phyloP scores from a whole-genome alignment of 2,329 filamentous ascomycete species.

The Diaporthe helianthi region DNA sequence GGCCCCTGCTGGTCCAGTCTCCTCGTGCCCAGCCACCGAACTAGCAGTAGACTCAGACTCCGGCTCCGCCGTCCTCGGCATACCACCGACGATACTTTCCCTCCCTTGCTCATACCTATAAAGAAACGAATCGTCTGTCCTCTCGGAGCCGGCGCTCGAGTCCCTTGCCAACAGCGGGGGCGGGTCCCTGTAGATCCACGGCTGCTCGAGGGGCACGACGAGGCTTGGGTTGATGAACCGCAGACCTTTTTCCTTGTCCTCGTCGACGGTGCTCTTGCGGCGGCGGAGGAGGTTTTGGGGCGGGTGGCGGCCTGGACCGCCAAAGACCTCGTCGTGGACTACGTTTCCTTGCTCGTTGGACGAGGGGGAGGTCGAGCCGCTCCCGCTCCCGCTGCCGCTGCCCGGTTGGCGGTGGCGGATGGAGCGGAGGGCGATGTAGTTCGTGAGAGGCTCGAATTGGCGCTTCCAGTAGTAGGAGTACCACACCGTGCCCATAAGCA shows the following conservation, averaged over 20 bases:
- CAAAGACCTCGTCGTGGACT: conserved; percentile 47
- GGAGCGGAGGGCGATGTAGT: conserved; percentile 89
- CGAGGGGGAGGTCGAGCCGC: neutral
- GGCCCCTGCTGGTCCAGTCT: too few species aligned
- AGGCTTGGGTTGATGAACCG: conserved; percentile 81
- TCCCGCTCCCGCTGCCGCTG: conserved; percentile 43
- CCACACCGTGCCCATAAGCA: conserved; percentile 84
- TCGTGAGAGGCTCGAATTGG: conserved; percentile 87
- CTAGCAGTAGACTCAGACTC: neutral
- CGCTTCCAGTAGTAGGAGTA: conserved; percentile 82
- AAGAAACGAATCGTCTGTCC: conserved; percentile 6
- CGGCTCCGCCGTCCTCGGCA: neutral
- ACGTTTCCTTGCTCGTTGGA: conserved; percentile 29
- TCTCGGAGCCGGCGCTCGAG: conserved; percentile 31
- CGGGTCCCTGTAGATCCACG: conserved; percentile 71
- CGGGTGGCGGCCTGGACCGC: conserved; percentile 43
- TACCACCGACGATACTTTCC: conserved; percentile 22
- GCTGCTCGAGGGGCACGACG: conserved; percentile 69
- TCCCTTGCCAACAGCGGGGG: conserved; percentile 46
- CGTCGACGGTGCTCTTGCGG: conserved; percentile 72
- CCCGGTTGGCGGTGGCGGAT: conserved; percentile 62
- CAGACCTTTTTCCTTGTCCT: conserved; percentile 72
- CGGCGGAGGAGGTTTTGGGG: conserved; percentile 52
- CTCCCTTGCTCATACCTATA: conserved; percentile 30
- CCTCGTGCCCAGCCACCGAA: too few species aligned